Evolutionary conservation across 257 asterid species (phyloP), one percentile per base, ranked within the genome.

Genomic region (Scutellaria barbata): DNA sequence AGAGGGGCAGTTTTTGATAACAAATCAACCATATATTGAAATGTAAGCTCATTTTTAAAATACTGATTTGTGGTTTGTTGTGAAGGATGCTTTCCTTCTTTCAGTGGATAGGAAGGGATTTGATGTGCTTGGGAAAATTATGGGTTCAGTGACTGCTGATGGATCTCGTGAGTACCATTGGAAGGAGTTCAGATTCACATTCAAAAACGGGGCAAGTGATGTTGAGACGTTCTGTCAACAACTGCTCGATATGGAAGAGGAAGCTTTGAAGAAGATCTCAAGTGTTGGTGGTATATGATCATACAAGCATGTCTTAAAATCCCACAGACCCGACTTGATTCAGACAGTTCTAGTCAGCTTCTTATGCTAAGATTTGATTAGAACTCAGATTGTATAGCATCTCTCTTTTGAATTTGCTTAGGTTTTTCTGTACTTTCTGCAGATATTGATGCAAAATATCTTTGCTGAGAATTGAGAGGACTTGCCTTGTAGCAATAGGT

Each of bases 201-300:
- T 90, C 57, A 78, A 80, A 72, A 79, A 82, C 39, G 95, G 81
- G 74, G 96, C 89, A 4, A 16, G 69, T 45, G 85, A 87, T 51
- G 76, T 83, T 4, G 96, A 88, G 77, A 74, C 76, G 11, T 90
- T 90, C 79, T 90, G 92, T 69, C 78, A 53, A 35, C 88, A 82
- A 56, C 95, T 92, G 30, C 85, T 88, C 50, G 86, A 85, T 63
- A 87, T 92, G 97, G 98, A 92, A 82, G 93, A 88, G 83, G 96
- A 88, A 80, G 90, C 95, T 63, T 84, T 92, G 57, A 75, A 82
- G 73, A 85, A 72, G 6, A 50, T 90, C 66, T 83, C 97, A 7
- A 80, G 73, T 74, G 76, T 79, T 65, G 81, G 80, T 65, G 98
- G 98, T 4, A 47, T 90, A 75, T 88, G 85, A 87, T 37, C 4